Evolutionary conservation across 257 asterid genomes (phyloP), one percentile per base, ranked within the genome.

Genomic region (Fraxinus americana): DNA sequence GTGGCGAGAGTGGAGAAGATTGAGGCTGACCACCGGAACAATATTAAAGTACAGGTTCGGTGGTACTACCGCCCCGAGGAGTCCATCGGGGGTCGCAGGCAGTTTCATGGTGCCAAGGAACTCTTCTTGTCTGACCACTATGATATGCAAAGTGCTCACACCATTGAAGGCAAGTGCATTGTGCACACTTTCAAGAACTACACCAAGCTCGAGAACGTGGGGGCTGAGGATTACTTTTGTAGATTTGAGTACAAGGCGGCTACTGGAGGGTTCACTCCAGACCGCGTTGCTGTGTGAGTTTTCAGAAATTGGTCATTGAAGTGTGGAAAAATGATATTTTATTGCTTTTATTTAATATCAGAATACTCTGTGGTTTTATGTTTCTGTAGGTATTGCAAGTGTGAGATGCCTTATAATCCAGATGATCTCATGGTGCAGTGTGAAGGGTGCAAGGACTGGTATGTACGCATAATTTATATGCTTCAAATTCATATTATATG

Each of bases 361-460:
- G 72, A 32, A 29, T 13, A 29, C 54, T 38, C 27, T 67, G 3
- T 25, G 72, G 25, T 76, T 76, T 80, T 61, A 9, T 73, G 32
- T 77, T 73, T 83, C 29, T 80, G 78, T 81, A 90, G 97, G 83
- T 92, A 92, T 83, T 92, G 96, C 89, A 92, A 92, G 82, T 92
- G 96, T 70, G 96, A 92, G 85, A 89, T 92, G 97, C 97, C 97
- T 19, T 92, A 92, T 78, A 90, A 90, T 80, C 97, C 96, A 2
- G 96, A 92, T 68, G 97, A 92, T 83, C 94, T 92, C 72, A 92
- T 92, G 97, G 97, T 92, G 80, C 97, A 92, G 76, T 92, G 97
- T 72, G 97, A 92, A 81, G 92, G 89, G 61, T 92, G 97, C 83
- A 89, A 89, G 67, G 90, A 86, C 77, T 86, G 90, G 90, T 86